Evolutionary conservation across 2,329 filamentous ascomycete genomes (phyloP).

Genomic region (Biscogniauxia marginata): DNA sequence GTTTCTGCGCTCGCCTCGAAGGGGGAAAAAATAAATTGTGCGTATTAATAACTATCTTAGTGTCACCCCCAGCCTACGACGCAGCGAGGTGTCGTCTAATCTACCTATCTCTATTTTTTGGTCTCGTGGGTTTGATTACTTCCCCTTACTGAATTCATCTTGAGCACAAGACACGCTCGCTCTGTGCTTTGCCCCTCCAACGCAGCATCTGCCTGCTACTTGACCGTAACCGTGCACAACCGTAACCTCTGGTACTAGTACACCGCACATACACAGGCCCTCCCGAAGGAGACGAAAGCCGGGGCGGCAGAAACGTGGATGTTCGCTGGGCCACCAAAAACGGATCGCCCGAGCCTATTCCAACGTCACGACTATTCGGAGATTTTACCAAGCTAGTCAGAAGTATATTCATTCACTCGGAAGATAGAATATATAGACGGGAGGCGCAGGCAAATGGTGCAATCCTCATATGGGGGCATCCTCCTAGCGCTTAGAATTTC

Average conservation of each 20-base stretch:
- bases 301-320: background rate
- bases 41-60: background rate
- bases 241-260: background rate
- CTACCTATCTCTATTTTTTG: background rate
- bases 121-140: background rate
- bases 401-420: background rate
- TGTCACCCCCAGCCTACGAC: background rate
- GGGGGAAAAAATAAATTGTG: background rate
- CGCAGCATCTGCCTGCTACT: background rate
- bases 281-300: background rate
- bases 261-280: background rate
- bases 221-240: background rate
- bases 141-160: background rate
- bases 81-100: background rate
- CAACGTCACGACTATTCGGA: background rate
- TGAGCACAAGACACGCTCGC: background rate
- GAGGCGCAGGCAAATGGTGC: background rate
- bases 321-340: background rate
- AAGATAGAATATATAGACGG: background rate
- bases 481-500: background rate
- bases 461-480: background rate
- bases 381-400: background rate
- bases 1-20: background rate
- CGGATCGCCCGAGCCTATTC: background rate
- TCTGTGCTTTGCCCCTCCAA: background rate